Evolutionary conservation across 352 stramenopile species (phyloP).

Genomic region (Aphanomyces astaci): DNA sequence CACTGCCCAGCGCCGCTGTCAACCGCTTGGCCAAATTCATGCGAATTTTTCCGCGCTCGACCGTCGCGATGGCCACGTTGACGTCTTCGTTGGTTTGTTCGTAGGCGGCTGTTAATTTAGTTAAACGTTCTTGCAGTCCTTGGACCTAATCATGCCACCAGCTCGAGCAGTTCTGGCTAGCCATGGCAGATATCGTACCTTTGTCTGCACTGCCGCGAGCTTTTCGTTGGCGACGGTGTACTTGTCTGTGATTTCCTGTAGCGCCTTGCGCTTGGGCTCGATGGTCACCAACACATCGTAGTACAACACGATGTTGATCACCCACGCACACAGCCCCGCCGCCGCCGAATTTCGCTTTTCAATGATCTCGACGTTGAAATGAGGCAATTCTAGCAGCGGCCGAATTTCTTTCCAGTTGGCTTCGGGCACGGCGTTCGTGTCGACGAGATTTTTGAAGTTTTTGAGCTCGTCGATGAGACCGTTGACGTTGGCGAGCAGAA

Average conservation of each 20-base stretch:
- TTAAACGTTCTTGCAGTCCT: slow-evolving; percentile 41
- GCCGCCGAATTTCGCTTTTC: slow-evolving; percentile 79
- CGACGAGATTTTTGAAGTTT: slow-evolving; percentile 57
- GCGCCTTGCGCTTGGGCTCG: slow-evolving; percentile 85
- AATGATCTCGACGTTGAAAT: slow-evolving; percentile 76
- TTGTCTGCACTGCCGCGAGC: slow-evolving; percentile 80
- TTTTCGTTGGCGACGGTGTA: slow-evolving; percentile 75
- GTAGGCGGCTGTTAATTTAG: slow-evolving; percentile 70
- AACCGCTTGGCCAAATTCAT: slow-evolving; percentile 89
- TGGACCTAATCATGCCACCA: no score
- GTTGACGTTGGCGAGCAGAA: slow-evolving; percentile 87
- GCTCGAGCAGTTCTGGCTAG: no score
- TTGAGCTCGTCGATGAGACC: slow-evolving; percentile 90
- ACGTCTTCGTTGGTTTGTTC: slow-evolving; percentile 85
- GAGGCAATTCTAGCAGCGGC: slow-evolving; percentile 62
- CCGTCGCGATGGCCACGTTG: slow-evolving; percentile 76
- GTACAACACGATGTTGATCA: slow-evolving; percentile 90
- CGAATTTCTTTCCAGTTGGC: slow-evolving; percentile 79
- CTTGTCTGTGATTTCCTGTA: slow-evolving; percentile 74
- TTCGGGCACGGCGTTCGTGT: slow-evolving; percentile 57
- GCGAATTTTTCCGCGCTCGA: slow-evolving; percentile 78
- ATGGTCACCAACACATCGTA: slow-evolving; percentile 92
- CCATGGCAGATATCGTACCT: no score
- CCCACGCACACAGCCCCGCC: slow-evolving; percentile 68
- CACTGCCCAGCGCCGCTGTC: slow-evolving; percentile 85